Evolutionary conservation across 345 rosid species (phyloP), one percentile per base, ranked within the genome.

Genomic region (Rhizophora apiculata): DNA sequence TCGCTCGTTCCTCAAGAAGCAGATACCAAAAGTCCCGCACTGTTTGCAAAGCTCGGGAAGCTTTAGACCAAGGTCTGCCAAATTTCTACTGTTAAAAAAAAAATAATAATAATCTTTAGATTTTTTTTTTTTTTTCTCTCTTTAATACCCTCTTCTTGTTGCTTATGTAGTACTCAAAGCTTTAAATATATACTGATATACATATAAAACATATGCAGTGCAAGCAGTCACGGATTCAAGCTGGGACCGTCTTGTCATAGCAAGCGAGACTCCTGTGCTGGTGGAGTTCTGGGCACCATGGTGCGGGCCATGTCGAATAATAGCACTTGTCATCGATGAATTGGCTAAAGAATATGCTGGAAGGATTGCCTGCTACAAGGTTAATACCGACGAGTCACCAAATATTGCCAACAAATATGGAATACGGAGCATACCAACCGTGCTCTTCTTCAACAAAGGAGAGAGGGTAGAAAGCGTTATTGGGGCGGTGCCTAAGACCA

Each of bases 201-300:
- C 10, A 32, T 30, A 43, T 32, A 26, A 24, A 30, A 21, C 51
- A 31, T 68, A 7, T 71, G 82, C 87, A 89, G 96, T 87, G 53
- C 65, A 74, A 61, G 86, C 54, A 34, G 89, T 79, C 73, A 83
- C 86, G 8, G 96, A 85, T 48, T 67, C 89, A 34, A 78, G 71
- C 70, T 89, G 96, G 96, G 76, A 72, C 15, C 63, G 19, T 29
- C 67, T 62, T 37, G 90, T 87, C 53, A 66, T 84, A 4, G 77
- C 68, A 11, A 71, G 76, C 26, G 68, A 76, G 3, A 83, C 15
- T 60, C 90, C 90, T 6, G 89, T 85, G 32, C 81, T 89, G 39
- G 96, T 89, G 72, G 89, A 89, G 79, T 89, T 89, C 56, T 89
- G 92, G 90, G 92, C 96, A 8, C 89, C 96, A 18, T 87, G 96